A percentile compares a stretch with the other conserved stretches of the same genome.
Evolutionary conservation across 345 rosid genomes (phyloP).

Genomic region (Brassica juncea): DNA sequence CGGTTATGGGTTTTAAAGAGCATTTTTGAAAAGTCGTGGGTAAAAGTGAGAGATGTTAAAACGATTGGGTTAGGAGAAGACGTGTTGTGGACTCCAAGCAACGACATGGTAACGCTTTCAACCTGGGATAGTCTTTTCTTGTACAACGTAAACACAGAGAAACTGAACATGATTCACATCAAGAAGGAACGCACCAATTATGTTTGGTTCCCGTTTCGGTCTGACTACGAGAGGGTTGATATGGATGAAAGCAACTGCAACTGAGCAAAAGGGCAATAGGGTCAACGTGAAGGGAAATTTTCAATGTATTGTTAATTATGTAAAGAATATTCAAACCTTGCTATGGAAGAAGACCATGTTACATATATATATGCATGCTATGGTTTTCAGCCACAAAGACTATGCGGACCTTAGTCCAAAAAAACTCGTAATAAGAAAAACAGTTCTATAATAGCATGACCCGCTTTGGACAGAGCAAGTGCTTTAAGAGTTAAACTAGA

Average conservation of each 20-base stretch:
- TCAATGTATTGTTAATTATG: neutral
- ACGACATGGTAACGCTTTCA: neutral
- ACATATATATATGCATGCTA: too few relatives aligned
- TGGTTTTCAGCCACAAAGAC: neutral
- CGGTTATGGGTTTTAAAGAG: conserved; percentile 5
- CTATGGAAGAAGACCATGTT: neutral
- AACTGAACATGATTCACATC: neutral
- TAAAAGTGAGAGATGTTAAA: conserved; percentile 1
- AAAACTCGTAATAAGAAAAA: too few relatives aligned
- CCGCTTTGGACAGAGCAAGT: too few relatives aligned
- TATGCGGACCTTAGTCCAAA: too few relatives aligned
- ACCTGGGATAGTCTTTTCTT: neutral
- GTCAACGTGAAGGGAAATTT: neutral
- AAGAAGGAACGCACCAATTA: neutral
- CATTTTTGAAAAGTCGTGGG: neutral
- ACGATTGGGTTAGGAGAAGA: neutral
- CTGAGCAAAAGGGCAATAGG: neutral
- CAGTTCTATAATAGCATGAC: too few relatives aligned
- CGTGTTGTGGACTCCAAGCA: neutral
- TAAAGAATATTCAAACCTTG: neutral
- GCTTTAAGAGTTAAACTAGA: too few relatives aligned
- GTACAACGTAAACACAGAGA: conserved; percentile 13
- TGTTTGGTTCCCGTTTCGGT: conserved; percentile 20
- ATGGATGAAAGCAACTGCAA: neutral
- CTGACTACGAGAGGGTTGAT: conserved; percentile 24